Evolutionary conservation across 768 basidiomycete species (phyloP), one percentile per base, ranked within the genome.

Genomic region (Leccinum barrowsii): DNA sequence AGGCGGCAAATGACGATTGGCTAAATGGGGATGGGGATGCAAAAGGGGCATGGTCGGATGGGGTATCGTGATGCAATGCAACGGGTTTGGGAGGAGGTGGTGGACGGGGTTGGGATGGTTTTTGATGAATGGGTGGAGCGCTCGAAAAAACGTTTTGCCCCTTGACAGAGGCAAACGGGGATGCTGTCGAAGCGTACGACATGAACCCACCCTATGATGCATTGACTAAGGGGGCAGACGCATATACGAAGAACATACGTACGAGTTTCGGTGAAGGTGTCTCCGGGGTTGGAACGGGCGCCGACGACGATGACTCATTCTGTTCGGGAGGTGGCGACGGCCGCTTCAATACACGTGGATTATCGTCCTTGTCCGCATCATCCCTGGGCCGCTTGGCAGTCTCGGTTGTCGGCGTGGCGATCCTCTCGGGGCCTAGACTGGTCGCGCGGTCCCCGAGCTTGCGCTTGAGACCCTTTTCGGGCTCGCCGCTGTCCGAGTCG

Each of bases 141-240:
- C 64, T 59, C 26, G 69, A 69, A 55, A 82, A 79, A 26, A 80
- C 62, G 66, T 82, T 88, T 59, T 85, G 81, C 50, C 88, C 90
- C 63, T 86, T 89, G 66, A 89, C 84, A 50, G 81, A 73, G 13
- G 87, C 84, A 65, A 92, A 92, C 5, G 90, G 89, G 2, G 90
- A 91, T 56, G 77, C 80, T 11, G 82, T 75, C 2, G 88, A 86
- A 12, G 90, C 89, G 65, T 90, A 92, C 2, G 89, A 86, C 81
- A 86, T 85, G 71, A 92, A 92, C 24, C 90, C 90, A 54, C 82
- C 75, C 87, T 88, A 52, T 35, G 48, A 53, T 49, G 44, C 42
- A 47, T 13, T 59, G 30, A 67, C 57, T 40, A 4, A 34, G 21
- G 7, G 62, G 52, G 52, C 55, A 46, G 37, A 58, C 42, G 40